Evolutionary conservation across 1,139 yeast species (phyloP).

Genomic region (Hansenula sp.): DNA sequence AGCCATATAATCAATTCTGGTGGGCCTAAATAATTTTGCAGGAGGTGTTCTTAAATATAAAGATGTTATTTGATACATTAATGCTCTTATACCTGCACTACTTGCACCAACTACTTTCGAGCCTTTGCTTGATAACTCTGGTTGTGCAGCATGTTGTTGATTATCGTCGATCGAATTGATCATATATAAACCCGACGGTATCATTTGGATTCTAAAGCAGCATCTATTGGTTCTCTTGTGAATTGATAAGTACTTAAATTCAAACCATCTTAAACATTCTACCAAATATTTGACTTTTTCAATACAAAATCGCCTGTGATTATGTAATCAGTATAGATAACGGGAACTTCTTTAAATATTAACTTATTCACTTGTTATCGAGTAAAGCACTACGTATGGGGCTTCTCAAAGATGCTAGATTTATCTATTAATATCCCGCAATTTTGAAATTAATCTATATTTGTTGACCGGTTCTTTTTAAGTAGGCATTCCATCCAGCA

Average conservation of each 20-base stretch:
- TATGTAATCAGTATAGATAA: too few species aligned
- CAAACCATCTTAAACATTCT: neutral
- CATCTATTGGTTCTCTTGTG: neutral
- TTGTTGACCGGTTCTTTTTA: constrained; percentile 31
- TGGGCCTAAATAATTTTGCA: constrained; percentile 83
- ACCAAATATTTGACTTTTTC: too few species aligned
- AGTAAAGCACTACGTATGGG: too few species aligned
- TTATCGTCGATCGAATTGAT: too few species aligned
- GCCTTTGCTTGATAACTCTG: constrained; percentile 17
- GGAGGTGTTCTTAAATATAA: constrained; percentile 79
- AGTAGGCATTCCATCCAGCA: constrained; percentile 94
- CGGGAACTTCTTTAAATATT: too few species aligned
- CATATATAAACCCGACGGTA: too few species aligned
- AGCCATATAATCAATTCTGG: constrained; percentile 81
- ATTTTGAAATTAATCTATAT: neutral
- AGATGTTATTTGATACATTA: constrained; percentile 74
- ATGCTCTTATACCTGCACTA: constrained; percentile 46
- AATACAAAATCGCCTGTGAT: too few species aligned
- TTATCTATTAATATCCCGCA: too few species aligned
- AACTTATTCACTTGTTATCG: too few species aligned
- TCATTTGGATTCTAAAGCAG: too few species aligned
- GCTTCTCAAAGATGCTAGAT: too few species aligned
- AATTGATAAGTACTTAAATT: neutral
- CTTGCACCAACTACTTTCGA: constrained; percentile 20
- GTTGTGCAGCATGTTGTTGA: neutral